Base-by-base conservation (phyloP, 148 eudicot genomes). In the Rhododendron kiyosumense region DNA sequence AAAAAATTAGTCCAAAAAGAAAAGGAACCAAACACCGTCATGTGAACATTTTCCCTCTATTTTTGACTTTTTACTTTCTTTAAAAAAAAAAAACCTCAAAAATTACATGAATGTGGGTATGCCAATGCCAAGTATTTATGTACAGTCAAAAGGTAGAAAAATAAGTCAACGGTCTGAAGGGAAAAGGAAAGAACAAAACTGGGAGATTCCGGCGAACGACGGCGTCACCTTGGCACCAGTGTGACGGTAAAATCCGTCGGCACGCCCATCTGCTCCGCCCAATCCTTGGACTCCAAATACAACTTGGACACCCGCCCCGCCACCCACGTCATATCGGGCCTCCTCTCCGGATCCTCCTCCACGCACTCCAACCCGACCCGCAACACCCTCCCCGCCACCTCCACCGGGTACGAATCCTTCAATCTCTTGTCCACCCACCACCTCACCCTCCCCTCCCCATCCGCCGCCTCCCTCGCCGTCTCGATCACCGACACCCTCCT, bases 371-470 rank as follows among this genome's bases (percentile, higher is more conserved):
- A 78, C 41, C 90, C 99, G 38, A 95, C 86, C 3, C 93, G 87
- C 2, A 86, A 85, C 89, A 94, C 36, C 84, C 89, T 88, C 87
- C 91, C 92, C 75, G 89, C 98, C 89, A 91, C 98, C 30, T 91
- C 98, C 85, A 93, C 92, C 74, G 99, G 99, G 30, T 91, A 97
- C 87, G 99, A 97, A 48, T 97, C 99, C 91, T 83, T 95, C 87
- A 97, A 63, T 92, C 96, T 69, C 85, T 75, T 45, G 85, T 96
- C 98, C 84, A 93, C 86, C 98, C 98, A 96, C 89, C 88, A 84
- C 91, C 98, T 93, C 90, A 96, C 36, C 89, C 84, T 88, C 75
- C 88, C 88, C 24, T 86, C 93, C 11, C 81, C 88, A 2, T 83
- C 94, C 83, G 91, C 93, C 34, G 91, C 98, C 83, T 89, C 96